These are phyloP conservation scores for Cyathus olla DNA, from an alignment of 1,284 basidiomycete genomes.

Conservation along the genomic window DNA sequence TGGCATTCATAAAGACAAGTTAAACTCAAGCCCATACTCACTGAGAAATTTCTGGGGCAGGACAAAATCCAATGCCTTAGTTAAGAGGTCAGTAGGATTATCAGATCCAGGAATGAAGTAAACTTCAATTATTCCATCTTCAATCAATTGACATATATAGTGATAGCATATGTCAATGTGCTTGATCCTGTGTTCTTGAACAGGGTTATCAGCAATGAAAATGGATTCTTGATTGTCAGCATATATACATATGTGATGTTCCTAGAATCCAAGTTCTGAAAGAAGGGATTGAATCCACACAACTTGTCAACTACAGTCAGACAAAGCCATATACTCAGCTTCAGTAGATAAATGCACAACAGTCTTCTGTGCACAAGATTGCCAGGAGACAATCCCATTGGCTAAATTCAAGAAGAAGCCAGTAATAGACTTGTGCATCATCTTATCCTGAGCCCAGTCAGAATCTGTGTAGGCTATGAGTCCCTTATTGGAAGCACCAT, in stretches of 20 bases:
- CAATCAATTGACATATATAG: constrained; percentile 39
- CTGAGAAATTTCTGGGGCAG: too few relatives aligned
- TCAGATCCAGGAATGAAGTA: too few relatives aligned
- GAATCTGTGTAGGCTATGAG: constrained; percentile 31
- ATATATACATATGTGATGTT: constrained; percentile 15
- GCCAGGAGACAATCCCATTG: constrained; percentile 28
- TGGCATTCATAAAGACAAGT: too few relatives aligned
- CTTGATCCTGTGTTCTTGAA: constrained; percentile 39
- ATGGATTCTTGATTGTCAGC: too few relatives aligned
- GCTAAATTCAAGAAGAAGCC: constrained; percentile 32
- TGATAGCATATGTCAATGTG: constrained; percentile 54
- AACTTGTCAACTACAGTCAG: constrained; percentile 26
- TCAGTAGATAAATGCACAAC: constrained; percentile 40
- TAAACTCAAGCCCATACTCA: too few relatives aligned
- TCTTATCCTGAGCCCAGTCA: constrained; percentile 33
- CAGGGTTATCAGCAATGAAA: constrained; percentile 38
- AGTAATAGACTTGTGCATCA: constrained; percentile 17
- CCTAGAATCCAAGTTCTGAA: constrained; percentile 22
- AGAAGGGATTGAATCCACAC: constrained; percentile 31
- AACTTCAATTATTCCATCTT: not conserved
- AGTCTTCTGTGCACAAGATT: constrained; percentile 31
- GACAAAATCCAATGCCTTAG: too few relatives aligned
- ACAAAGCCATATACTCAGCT: constrained; percentile 45
- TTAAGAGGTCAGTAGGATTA: too few relatives aligned
- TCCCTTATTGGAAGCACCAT: too few relatives aligned